These are phyloP conservation scores for Brassica napus DNA, from an alignment of 345 rosid species.

Conservation along the genomic window DNA sequence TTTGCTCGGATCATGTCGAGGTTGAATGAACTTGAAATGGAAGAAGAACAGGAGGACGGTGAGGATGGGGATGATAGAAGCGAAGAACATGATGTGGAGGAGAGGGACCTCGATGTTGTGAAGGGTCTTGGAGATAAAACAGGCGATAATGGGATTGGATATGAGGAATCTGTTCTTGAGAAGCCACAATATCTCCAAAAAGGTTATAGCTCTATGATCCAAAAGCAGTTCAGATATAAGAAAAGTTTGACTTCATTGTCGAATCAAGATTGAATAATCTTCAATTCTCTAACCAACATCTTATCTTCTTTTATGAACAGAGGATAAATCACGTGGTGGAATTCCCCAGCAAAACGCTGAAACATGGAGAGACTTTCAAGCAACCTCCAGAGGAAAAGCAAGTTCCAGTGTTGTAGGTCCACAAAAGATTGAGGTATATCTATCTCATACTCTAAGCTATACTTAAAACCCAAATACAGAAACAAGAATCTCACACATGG, in stretches of 20 bases:
- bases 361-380: constrained; percentile 29
- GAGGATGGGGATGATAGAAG: constrained; percentile 39
- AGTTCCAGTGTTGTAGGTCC: constrained; percentile 12
- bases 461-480: neutral
- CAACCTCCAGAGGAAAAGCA: constrained; percentile 12
- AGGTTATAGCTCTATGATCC: constrained; percentile 51
- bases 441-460: constrained; percentile 8
- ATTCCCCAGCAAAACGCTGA: constrained; percentile 9
- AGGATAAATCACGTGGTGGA: constrained; percentile 18
- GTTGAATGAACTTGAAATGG: constrained; percentile 89
- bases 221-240: constrained; percentile 15
- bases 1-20: constrained; percentile 70
- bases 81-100: constrained; percentile 33
- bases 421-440: constrained; percentile 35
- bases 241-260: constrained; percentile 6
- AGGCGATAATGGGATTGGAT: neutral
- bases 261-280: neutral
- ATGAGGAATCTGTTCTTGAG: constrained; percentile 14
- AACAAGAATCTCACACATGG: constrained; percentile 9
- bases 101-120: constrained; percentile 31
- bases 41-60: constrained; percentile 71
- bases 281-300: constrained; percentile 4
- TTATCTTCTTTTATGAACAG: neutral
- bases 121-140: constrained; percentile 24
- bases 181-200: constrained; percentile 33